Evolutionary conservation across 2,329 filamentous ascomycete genomes (phyloP).

Genomic region (Daldinia sp.): DNA sequence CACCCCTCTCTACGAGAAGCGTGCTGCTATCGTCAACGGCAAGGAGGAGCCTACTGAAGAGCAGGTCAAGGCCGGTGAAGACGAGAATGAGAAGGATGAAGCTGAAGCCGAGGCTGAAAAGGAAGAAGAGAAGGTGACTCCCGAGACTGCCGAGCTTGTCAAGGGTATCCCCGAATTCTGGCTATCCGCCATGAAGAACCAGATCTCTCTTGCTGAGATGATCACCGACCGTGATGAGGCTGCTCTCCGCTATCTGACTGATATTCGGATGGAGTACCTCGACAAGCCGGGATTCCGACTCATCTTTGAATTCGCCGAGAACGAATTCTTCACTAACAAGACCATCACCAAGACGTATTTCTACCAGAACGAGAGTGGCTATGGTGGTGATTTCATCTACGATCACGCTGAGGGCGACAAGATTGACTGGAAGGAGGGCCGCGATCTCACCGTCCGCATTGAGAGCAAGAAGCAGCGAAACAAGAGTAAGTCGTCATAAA

Average conservation of each 20-base stretch:
- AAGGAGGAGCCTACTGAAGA: constrained; percentile 84
- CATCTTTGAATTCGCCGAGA: constrained; percentile 96
- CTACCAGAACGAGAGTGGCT: constrained; percentile 98
- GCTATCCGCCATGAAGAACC: constrained; percentile 99
- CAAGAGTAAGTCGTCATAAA: constrained; percentile 78
- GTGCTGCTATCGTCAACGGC: constrained; percentile 92
- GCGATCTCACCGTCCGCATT: constrained; percentile 92
- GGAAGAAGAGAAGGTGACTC: constrained; percentile 65
- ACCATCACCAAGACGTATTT: constrained; percentile 97
- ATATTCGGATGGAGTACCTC: constrained; percentile 99
- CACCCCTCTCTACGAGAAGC: constrained; percentile 95
- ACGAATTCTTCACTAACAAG: constrained; percentile 98
- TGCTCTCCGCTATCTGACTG: constrained; percentile 87
- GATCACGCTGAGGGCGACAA: constrained; percentile 98
- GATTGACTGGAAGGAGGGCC: constrained; percentile 94
- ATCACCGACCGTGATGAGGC: constrained; percentile 98
- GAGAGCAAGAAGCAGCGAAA: constrained; percentile 99
- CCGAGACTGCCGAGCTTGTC: constrained; percentile 64
- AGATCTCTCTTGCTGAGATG: constrained; percentile 95
- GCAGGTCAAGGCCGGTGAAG: constrained; percentile 88
- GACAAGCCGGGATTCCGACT: constrained; percentile 98
- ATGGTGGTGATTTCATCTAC: constrained; percentile 99
- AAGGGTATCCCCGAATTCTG: constrained; percentile 98
- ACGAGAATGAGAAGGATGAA: constrained; percentile 76
- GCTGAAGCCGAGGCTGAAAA: constrained; percentile 61